Evolutionary conservation across 306 rosid genomes (phyloP), one percentile per base, ranked within the genome.

Genomic region (Bauhinia variegata): DNA sequence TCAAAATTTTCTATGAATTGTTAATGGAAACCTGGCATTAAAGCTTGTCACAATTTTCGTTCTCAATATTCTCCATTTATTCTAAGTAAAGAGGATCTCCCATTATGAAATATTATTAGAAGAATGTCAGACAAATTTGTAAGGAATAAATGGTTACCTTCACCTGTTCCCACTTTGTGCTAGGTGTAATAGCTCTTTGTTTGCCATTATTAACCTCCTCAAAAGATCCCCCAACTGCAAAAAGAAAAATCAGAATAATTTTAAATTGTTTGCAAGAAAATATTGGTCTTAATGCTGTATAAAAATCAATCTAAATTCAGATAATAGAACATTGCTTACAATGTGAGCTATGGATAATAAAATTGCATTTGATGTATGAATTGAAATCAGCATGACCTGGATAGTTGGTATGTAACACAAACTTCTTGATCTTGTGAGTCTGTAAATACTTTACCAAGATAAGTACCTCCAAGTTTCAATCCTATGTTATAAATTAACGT

Each of bases 301-400:
- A 12, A 71, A n/a, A n/a, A n/a, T n/a, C n/a, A n/a, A n/a, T n/a
- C n/a, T 18, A 68, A 73, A 52, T 11, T 76, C 48, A 28, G 28
- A 15, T 63, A 53, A 57, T n/a, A n/a, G 37, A 46, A 65, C 4
- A 56, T 38, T 59, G 55, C 88, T 79, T 78, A 84, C 93, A 74
- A 59, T 85, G 85, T 37, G 82, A 73, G 79, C 91, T 85, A 75
- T 80, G 63, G 36, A 95, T 90, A 73, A 82, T 87, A 72, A 95
- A 95, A 75, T 95, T 95, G 95, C 97, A 95, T 70, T 95, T 95
- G 56, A 88, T 88, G 79, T 95, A 95, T 6, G 96, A 84, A 78
- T 95, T 95, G 82, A 95, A 95, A 79, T 95, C 97, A 0, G 97
- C 97, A 77, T 95, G 99, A 43, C 99, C 99, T 5, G 97, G 97